Evolutionary conservation across 192 early-diverging fungal genomes (phyloP), one percentile per base, ranked within the genome.

Genomic region (Gryganskiella cystojenkinii): DNA sequence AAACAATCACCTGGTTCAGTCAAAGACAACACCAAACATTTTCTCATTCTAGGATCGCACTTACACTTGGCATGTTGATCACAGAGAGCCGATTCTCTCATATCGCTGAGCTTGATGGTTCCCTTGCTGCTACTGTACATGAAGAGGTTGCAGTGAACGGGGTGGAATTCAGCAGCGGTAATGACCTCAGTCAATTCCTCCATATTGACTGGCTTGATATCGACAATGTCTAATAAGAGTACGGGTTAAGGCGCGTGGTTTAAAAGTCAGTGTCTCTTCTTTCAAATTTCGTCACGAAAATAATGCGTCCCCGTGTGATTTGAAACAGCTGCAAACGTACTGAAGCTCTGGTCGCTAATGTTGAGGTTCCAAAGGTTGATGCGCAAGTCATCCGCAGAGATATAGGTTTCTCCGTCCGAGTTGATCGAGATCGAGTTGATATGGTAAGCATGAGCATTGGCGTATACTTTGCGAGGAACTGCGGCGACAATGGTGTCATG

Each of bases 191-290:
- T 98, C 70, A 99, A 78, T 66, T 99, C 96, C 71, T 99, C 98
- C 98, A 99, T 99, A 73, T 98, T 98, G n/a, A 93, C 95, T 35
- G 98, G 98, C 85, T 99, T 99, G 80, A 99, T 99, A 78, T 99
- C 98, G 49, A 99, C 96, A 86, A 99, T 96, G 79, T 99, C 95
- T 96, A 71, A 42, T 45, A 17, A 42, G 22, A 46, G n/a, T n/a
- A n/a, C n/a, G n/a, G n/a, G n/a, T n/a, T n/a, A n/a, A n/a, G n/a
- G n/a, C n/a, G n/a, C n/a, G n/a, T n/a, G n/a, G n/a, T n/a, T n/a
- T n/a, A n/a, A n/a, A n/a, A n/a, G n/a, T n/a, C n/a, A n/a, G n/a
- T n/a, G n/a, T n/a, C n/a, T n/a, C n/a, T n/a, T n/a, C n/a, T n/a
- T n/a, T n/a, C n/a, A n/a, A n/a, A n/a, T n/a, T n/a, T n/a, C n/a